These are phyloP conservation scores for Narthecium ossifragum DNA, from an alignment of 106 monocot species.

Conservation along the genomic window DNA sequence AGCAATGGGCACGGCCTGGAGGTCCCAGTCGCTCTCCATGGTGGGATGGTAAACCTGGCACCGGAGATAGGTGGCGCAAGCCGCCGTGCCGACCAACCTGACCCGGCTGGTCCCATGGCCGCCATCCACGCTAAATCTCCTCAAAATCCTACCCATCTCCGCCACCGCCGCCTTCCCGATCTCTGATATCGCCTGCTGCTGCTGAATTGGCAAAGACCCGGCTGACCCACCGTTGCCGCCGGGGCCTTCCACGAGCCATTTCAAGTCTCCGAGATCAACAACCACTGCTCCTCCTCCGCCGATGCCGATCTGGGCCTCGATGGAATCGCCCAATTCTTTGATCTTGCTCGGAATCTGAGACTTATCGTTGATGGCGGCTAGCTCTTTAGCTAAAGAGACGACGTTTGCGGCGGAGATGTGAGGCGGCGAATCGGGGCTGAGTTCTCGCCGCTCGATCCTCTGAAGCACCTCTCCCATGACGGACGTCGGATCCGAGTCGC, in stretches of 20 bases:
- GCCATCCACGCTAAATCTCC: conserved; percentile 20
- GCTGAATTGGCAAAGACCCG: neutral
- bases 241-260: conserved; percentile 69
- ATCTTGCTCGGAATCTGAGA: conserved; percentile 24
- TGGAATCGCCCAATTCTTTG: conserved; percentile 20
- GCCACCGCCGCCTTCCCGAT: conserved; percentile 38
- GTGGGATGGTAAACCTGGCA: conserved; percentile 80
- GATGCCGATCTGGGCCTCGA: conserved; percentile 14
- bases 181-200: conserved; percentile 23
- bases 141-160: conserved; percentile 44
- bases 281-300: conserved; percentile 27
- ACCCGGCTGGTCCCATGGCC: conserved; percentile 14
- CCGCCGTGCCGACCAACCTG: conserved; percentile 69
- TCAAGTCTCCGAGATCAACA: conserved; percentile 72
- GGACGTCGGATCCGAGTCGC: conserved; percentile 42
- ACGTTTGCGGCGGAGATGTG: conserved; percentile 6
- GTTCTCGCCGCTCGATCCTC: conserved; percentile 23
- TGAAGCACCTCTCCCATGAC: conserved; percentile 34
- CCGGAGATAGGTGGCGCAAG: conserved; percentile 82
- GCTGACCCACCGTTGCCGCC: neutral
- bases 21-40: conserved; percentile 83
- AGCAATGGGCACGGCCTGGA: conserved; percentile 70
- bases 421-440: too few species aligned
- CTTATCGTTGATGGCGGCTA: conserved; percentile 8
- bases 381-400: conserved; percentile 28